Base-by-base conservation (phyloP, 2,329 filamentous ascomycete genomes). In the Colletotrichum gigasporum region DNA sequence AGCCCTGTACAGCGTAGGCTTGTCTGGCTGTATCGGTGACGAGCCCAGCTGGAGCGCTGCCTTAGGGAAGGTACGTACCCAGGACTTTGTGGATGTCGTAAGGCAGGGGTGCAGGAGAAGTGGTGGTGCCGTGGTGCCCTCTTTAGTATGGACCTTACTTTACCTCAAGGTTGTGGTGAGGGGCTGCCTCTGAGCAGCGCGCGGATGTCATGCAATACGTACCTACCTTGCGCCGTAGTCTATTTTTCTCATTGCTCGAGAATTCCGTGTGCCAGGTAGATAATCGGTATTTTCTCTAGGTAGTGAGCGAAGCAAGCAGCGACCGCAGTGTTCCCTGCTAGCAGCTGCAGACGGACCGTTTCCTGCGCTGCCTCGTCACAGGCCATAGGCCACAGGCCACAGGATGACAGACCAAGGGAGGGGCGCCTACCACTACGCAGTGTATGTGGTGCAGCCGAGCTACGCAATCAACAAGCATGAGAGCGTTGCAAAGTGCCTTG, bases 1-100 rank as follows among this genome's bases (percentile, higher is more conserved):
- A 54, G 57, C 56, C 41, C 61, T 64, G 48, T 56, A 55, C n/a
- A 42, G n/a, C n/a, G n/a, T n/a, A n/a, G n/a, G n/a, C n/a, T n/a
- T n/a, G n/a, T n/a, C n/a, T n/a, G n/a, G n/a, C n/a, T n/a, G n/a
- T 52, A 52, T 64, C 41, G 47, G 60, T 52, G 54, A 47, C 60
- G 35, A 55, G 16, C 16, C 16, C 11, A 47, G 11, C 53, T 55
- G 18, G 32, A 26, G 22, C 20, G 26, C 32, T 56, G 47, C 55
- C 61, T 52, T 58, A 50, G 59, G 52, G 41, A 63, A 53, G 32
- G 56, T 61, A 64, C 56, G 61, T 64, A 61, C 35, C 12, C 5
- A 16, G 37, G 30, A 14, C 24, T 63, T 32, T 16, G 30, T 45
- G 20, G 26, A 52, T 39, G 45, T 30, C 48, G 61, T 54, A 52